These are phyloP conservation scores for Erythrobasidium hasegawianum DNA, from an alignment of 1,284 basidiomycete genomes.

Conservation along the genomic window DNA sequence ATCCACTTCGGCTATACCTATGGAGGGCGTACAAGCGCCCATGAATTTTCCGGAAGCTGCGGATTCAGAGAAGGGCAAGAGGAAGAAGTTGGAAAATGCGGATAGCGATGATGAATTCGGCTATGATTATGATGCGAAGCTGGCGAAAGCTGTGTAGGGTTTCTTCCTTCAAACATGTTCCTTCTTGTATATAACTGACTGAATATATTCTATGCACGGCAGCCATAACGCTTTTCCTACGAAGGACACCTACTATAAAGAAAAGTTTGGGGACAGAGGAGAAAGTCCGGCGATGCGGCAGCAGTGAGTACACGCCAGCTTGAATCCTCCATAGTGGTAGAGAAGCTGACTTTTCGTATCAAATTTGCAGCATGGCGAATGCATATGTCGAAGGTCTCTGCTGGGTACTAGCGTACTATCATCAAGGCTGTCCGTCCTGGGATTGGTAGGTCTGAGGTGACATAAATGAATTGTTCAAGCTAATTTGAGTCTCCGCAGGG, in stretches of 20 bases:
- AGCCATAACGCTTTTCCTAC: conserved; percentile 18
- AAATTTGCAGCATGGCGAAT: conserved; percentile 56
- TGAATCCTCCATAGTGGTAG: neutral
- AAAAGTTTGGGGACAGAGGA: conserved; percentile 12
- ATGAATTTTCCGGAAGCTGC: neutral
- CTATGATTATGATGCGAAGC: neutral
- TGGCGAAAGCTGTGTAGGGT: neutral
- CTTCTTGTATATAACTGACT: too few relatives aligned
- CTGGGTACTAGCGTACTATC: conserved; percentile 99
- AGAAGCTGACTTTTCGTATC: neutral
- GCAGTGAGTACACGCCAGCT: neutral
- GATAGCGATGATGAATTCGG: neutral
- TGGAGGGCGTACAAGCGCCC: too few relatives aligned
- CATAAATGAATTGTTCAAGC: too few relatives aligned
- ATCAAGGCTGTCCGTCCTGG: conserved; percentile 94
- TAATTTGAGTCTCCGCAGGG: too few relatives aligned
- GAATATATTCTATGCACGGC: neutral
- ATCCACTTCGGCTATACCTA: neutral
- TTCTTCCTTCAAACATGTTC: neutral
- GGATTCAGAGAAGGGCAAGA: neutral
- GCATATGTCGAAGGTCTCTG: conserved; percentile 91
- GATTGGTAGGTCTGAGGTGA: conserved; percentile 62
- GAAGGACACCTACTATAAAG: conserved; percentile 19
- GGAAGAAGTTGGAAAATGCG: neutral
- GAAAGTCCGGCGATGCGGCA: neutral